Base-by-base conservation (phyloP, 441 rosid genomes). In the Adansonia rubrostipa region DNA sequence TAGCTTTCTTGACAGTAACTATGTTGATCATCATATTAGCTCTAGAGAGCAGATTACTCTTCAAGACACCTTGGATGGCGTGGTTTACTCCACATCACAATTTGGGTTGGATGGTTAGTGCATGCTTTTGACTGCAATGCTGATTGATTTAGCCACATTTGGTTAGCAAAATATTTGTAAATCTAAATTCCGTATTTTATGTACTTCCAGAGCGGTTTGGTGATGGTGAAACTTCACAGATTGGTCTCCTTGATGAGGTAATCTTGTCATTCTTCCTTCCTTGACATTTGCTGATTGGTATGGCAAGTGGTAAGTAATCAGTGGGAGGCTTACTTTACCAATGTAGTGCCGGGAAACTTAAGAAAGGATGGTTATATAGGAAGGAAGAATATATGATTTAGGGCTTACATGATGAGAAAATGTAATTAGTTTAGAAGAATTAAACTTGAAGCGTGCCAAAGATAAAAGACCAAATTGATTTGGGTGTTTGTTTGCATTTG, bases 31-130 rank as follows among this genome's bases (percentile, higher is more conserved):
- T 87, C 99, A 97, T 72, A 80, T 97, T 79, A 95, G 99, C 87
- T 84, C 98, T 68, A 92, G 92, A 84, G 99, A 97, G 89, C 99
- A 97, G 74, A 97, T 97, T 82, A 97, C 99, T 40, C 98, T 97
- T 45, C 99, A 97, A 84, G 99, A 97, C 87, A 92, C 93, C 71
- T 91, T 95, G 99, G 99, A 97, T 68, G 97, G 97, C 51, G 97
- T 93, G 78, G 96, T 87, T 15, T 95, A 88, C 89, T 92, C 98
- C 79, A 89, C 99, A 66, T 97, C 98, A 24, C 95, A 93, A 73
- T 97, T 95, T 86, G 99, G 98, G 64, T 87, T 93, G 89, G 99
- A 97, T 86, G 99, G 99, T 95, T 61, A 87, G 97, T 82, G 24
- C 28, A 28, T 80, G 75, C 79, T 82, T 74, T 68, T 60, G 48